phyloP scores from a whole-genome alignment of 2,329 filamentous ascomycete species.

The Myrmaecium sp. region DNA sequence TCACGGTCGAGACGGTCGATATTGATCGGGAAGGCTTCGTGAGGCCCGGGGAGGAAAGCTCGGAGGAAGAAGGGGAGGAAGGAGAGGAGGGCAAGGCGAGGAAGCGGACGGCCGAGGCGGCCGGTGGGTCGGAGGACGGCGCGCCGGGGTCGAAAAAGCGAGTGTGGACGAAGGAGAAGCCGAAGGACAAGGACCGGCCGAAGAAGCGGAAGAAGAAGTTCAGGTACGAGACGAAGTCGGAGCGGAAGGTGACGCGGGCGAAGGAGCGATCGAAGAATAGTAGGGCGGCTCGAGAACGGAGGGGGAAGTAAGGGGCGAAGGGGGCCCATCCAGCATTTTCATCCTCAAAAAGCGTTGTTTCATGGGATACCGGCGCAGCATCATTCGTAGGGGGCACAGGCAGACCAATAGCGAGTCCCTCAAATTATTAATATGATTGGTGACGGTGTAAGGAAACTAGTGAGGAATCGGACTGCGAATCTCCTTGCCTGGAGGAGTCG shows the following conservation, averaged over 20 bases:
- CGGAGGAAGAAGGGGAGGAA: conserved; percentile 17
- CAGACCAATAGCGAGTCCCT: no score
- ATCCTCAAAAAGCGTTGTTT: background rate
- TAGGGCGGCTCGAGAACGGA: conserved; percentile 45
- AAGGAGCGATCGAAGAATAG: conserved; percentile 55
- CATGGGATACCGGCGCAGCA: background rate
- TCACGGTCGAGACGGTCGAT: conserved; percentile 80
- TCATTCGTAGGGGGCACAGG: background rate
- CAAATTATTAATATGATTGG: conserved; percentile 1
- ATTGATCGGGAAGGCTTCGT: conserved; percentile 58
- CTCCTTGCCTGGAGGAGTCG: no score
- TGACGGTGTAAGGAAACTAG: no score
- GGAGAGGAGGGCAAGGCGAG: conserved; percentile 8
- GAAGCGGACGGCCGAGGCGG: conserved; percentile 10
- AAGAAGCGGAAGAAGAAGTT: conserved; percentile 87
- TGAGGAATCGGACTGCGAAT: no score
- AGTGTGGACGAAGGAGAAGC: conserved; percentile 35
- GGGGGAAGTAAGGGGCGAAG: conserved; percentile 18
- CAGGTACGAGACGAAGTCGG: conserved; percentile 76
- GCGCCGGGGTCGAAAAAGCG: conserved; percentile 24
- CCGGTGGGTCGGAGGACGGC: conserved; percentile 16
- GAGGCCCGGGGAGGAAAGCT: conserved; percentile 30
- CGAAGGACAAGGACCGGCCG: conserved; percentile 24
- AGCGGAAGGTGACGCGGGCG: conserved; percentile 45
- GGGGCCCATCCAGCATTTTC: conserved; percentile 6